Evolutionary conservation across 306 rosid species (phyloP).

Genomic region (Vigna radiata): DNA sequence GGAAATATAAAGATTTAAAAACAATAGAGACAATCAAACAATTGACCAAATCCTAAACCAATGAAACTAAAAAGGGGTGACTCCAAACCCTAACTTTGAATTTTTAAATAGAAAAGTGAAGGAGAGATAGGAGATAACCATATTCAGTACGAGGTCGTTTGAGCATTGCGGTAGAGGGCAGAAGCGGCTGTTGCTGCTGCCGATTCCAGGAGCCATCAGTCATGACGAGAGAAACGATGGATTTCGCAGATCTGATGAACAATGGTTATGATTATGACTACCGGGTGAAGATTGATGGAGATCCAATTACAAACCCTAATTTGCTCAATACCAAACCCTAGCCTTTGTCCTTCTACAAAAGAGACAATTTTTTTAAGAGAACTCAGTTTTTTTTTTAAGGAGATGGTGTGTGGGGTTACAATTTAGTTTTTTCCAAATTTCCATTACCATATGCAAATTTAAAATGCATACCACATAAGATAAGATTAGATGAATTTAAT

Average conservation of each 20-base stretch:
- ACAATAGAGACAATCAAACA: not conserved
- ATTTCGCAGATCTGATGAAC: not conserved
- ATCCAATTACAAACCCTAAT: constrained; percentile 40
- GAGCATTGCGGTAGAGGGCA: constrained; percentile 56
- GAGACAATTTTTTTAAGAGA: not conserved
- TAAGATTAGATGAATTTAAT: too few relatives aligned
- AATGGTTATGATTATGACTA: not conserved
- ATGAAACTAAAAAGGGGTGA: not conserved
- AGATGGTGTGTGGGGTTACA: not conserved
- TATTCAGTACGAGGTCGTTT: constrained; percentile 77
- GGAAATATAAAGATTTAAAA: not conserved
- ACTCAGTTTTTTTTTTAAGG: not conserved
- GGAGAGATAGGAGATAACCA: constrained; percentile 51
- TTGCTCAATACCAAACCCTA: constrained; percentile 44
- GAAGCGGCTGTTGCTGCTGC: constrained; percentile 51
- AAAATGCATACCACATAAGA: too few relatives aligned
- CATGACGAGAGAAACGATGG: constrained; percentile 49
- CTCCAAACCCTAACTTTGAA: constrained; percentile 19
- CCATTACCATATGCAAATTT: too few relatives aligned
- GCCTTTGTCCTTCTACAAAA: not conserved
- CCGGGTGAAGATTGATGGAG: not conserved
- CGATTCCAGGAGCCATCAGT: constrained; percentile 77
- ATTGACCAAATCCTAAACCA: not conserved
- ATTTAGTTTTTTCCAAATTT: too few relatives aligned
- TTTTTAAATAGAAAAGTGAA: not conserved